Conservation (phyloP, 177 flowering plant genomes). For the Vitis hybrid region DNA sequence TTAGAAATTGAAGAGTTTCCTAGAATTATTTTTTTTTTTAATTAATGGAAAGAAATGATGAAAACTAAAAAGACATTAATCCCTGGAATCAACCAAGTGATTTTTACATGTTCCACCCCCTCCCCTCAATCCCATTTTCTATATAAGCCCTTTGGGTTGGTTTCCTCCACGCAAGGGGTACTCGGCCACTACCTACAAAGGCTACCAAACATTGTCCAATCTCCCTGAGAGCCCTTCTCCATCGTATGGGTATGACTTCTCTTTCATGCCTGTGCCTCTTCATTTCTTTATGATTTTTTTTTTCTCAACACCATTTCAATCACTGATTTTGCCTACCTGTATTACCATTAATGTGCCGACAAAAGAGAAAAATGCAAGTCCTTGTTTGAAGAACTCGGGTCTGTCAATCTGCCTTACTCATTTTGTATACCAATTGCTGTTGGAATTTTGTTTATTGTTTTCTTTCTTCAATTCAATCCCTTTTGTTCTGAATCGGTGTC, state of each 20-base stretch:
- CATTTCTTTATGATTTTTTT: background rate
- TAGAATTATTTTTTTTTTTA: too few relatives aligned
- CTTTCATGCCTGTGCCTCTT: too few relatives aligned
- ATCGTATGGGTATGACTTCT: too few relatives aligned
- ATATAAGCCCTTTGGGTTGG: constrained; percentile 13
- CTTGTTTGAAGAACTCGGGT: background rate
- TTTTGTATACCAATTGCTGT: background rate
- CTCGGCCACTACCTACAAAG: constrained; percentile 1
- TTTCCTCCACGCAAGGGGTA: constrained; percentile 24
- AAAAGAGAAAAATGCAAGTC: background rate
- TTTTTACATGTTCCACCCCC: too few relatives aligned
- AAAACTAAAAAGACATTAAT: too few relatives aligned
- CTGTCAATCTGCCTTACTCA: background rate
- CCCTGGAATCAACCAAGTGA: too few relatives aligned
- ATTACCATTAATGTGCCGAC: constrained; percentile 7
- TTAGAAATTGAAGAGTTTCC: too few relatives aligned
- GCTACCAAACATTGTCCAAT: constrained; percentile 10
- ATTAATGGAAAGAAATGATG: too few relatives aligned
- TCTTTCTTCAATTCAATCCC: background rate
- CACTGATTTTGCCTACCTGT: background rate
- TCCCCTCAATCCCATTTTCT: background rate
- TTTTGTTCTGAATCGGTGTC: too few relatives aligned
- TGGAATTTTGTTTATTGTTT: background rate
- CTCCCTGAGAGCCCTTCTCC: too few relatives aligned
- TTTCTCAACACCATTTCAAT: background rate